phyloP scores from a whole-genome alignment of 805 yeast species.

The Debaryomyces maramus region DNA sequence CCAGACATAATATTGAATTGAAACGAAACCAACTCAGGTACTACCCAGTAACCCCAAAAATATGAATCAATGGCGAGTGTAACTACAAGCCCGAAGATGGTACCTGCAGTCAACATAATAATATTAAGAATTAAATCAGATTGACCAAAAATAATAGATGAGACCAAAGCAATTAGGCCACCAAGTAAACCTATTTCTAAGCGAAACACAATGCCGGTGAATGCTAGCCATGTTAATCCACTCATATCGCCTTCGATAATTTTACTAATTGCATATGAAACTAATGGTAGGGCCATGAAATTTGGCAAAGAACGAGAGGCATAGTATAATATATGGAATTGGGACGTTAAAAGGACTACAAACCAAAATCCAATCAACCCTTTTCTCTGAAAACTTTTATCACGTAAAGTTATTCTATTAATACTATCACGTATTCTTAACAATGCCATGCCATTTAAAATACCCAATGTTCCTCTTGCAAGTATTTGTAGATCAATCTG shows the following conservation, averaged over 20 bases:
- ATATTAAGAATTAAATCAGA: constrained; percentile 38
- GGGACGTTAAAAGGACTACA: constrained; percentile 56
- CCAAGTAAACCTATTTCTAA: constrained; percentile 64
- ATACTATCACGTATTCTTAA: constrained; percentile 47
- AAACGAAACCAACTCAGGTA: constrained; percentile 78
- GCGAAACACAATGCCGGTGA: constrained; percentile 69
- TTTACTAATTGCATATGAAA: constrained; percentile 53
- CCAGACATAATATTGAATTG: constrained; percentile 76
- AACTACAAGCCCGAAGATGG: constrained; percentile 47
- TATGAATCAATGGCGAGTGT: constrained; percentile 63
- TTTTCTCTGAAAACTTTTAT: constrained; percentile 14
- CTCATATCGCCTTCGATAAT: constrained; percentile 49
- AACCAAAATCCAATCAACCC: constrained; percentile 55
- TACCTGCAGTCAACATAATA: constrained; percentile 49
- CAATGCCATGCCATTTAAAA: constrained; percentile 56
- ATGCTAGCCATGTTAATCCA: constrained; percentile 54
- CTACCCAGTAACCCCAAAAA: constrained; percentile 63
- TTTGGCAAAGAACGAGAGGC: constrained; percentile 89
- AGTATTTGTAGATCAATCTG: constrained; percentile 54
- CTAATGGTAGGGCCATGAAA: constrained; percentile 75
- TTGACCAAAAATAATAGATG: constrained; percentile 47
- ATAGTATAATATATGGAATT: constrained; percentile 80
- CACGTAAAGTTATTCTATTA: constrained; percentile 21
- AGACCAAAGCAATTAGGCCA: constrained; percentile 45
- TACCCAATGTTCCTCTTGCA: constrained; percentile 62